These are phyloP conservation scores for Candida morakotiae DNA, from an alignment of 805 yeast species.

Conservation along the genomic window DNA sequence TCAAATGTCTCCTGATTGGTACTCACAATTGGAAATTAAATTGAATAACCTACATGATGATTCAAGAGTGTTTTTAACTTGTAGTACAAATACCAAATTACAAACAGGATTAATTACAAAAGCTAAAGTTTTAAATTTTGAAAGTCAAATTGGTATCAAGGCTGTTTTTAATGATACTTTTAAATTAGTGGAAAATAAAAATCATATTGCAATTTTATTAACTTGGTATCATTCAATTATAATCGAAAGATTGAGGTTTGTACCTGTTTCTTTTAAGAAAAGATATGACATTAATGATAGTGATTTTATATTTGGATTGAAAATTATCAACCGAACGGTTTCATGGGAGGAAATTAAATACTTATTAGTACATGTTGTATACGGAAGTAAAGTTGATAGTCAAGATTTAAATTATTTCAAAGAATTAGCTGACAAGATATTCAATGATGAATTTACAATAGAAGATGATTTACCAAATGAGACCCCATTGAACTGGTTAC, in stretches of 20 bases:
- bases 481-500: slow-evolving; percentile 53
- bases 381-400: slow-evolving; percentile 61
- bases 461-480: slow-evolving; percentile 57
- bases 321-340: slow-evolving; percentile 41
- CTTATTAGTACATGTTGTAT: slow-evolving; percentile 51
- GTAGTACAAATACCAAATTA: slow-evolving; percentile 43
- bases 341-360: slow-evolving; percentile 53
- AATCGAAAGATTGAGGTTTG: slow-evolving; percentile 53
- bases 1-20: slow-evolving; percentile 68
- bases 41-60: slow-evolving; percentile 26
- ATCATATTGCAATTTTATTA: slow-evolving; percentile 48
- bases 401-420: slow-evolving; percentile 37
- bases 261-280: slow-evolving; percentile 60
- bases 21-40: slow-evolving; percentile 48
- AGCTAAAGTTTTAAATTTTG: slow-evolving; percentile 56
- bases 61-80: slow-evolving; percentile 65
- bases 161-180: slow-evolving; percentile 39
- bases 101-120: slow-evolving; percentile 55
- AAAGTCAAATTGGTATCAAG: slow-evolving; percentile 59
- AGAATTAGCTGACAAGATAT: slow-evolving; percentile 33
- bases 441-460: slow-evolving; percentile 39
- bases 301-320: slow-evolving; percentile 55
- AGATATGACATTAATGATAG: slow-evolving; percentile 67
- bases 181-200: slow-evolving; percentile 35
- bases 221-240: slow-evolving; percentile 71